These are phyloP conservation scores for Alternaria conjuncta DNA, from an alignment of 2,329 filamentous ascomycete species.

Conservation along the genomic window DNA sequence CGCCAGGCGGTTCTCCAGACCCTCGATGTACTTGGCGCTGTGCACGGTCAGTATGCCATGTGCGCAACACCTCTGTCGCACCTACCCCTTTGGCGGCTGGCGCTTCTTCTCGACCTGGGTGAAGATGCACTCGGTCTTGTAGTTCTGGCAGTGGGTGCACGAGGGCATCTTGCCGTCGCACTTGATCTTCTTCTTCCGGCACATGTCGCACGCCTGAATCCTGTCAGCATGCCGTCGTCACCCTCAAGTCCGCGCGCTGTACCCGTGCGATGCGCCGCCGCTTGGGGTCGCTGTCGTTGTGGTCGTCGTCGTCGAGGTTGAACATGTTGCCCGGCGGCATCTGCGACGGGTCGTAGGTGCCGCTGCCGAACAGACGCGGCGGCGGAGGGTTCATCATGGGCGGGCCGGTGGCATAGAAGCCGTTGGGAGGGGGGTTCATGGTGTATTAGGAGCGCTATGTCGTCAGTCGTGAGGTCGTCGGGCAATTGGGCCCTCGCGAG, in stretches of 20 bases:
- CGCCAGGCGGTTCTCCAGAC: slow-evolving; percentile 90
- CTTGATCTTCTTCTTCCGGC: slow-evolving; percentile 94
- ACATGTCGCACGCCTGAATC: slow-evolving; percentile 88
- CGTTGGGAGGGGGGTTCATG: slow-evolving; percentile 44
- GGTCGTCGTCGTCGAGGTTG: slow-evolving; percentile 62
- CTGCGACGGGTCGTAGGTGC: slow-evolving; percentile 46
- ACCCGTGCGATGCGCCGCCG: slow-evolving; percentile 86
- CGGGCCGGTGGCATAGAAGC: slow-evolving; percentile 42
- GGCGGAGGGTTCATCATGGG: slow-evolving; percentile 49
- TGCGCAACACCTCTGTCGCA: background rate
- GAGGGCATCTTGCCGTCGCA: slow-evolving; percentile 95
- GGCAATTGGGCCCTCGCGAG: slow-evolving; percentile 22
- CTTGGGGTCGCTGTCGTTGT: slow-evolving; percentile 76
- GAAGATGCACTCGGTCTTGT: slow-evolving; percentile 97
- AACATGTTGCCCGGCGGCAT: slow-evolving; percentile 46
- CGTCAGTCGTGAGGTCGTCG: slow-evolving; percentile 5
- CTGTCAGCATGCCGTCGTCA: slow-evolving; percentile 26
- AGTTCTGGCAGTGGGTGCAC: slow-evolving; percentile 95
- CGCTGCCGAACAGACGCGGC: slow-evolving; percentile 49
- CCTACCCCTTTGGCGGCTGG: slow-evolving; percentile 90
- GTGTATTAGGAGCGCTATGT: slow-evolving; percentile 4
- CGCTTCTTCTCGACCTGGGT: slow-evolving; percentile 99
- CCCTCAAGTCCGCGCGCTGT: slow-evolving; percentile 37
- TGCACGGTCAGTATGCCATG: slow-evolving; percentile 4
- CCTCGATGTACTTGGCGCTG: slow-evolving; percentile 97